Base-by-base conservation (phyloP, 139 green algal species). In the Chlorella vulgaris region DNA sequence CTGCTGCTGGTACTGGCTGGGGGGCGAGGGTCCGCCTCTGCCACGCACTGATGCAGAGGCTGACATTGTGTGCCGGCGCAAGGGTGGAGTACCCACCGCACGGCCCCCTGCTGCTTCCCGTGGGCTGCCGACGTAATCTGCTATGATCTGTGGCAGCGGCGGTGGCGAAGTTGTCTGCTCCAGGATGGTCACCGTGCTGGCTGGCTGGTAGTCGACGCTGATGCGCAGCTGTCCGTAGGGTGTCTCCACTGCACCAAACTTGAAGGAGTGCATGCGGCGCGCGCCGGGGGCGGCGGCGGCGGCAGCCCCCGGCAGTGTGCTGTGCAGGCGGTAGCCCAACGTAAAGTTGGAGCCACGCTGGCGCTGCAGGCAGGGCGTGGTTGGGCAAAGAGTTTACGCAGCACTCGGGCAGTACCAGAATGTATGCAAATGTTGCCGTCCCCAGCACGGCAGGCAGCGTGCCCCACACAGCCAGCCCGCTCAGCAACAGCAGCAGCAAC, bases 191-290 rank as follows among this genome's bases (percentile, higher is more conserved):
- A 92, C 86, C 1, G 82, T 84, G 53, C 76, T 74, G 8, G 88
- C 81, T 5, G 90, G 87, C 39, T 86, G 77, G 74, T 91, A 92
- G 36, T 90, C 82, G 31, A 95, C 91, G 1, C 53, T 42, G 15
- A 92, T 67, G 8, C 71, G 69, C 67, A 95, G 87, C 7, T 66
- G 29, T 24, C 90, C 91, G 33, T 84, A 81, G 1, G 88, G 78
- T 0, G 90, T 94, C 8, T 95, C 89, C 22, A 94, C 83, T 2
- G 89, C 85, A 1, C 86, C 82, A 69, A 95, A 95, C 1, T 42
- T 42, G 50, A 93, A 94, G 58, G 36, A 40, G 73, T 81, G 58
- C 71, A 89, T 53, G 61, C 79, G 62, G n/a, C 66, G 36, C 36
- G 26, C 24, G 33, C 75, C n/a, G 29, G 51, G 62, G 29, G 81